A percentile compares a stretch with the other conserved stretches of the same genome.
Conservation (phyloP, 2,329 filamentous ascomycete genomes). For the Fusarium dimerum region DNA sequence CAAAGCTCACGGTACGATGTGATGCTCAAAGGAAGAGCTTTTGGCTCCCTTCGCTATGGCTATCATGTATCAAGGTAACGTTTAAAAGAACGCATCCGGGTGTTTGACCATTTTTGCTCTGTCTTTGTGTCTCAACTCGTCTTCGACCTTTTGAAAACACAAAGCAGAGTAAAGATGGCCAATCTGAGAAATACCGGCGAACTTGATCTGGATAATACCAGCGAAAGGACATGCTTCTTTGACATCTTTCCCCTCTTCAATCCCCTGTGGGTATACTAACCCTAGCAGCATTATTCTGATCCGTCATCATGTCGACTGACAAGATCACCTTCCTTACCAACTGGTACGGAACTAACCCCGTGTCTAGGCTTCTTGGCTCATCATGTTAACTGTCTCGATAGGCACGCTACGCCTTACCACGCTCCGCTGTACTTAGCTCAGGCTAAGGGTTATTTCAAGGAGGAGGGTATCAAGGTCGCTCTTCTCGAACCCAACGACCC, state of each 20-base stretch:
- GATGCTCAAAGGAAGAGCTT: constrained; percentile 20
- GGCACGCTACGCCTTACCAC: constrained; percentile 82
- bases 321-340: constrained; percentile 86
- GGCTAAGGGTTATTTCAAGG: constrained; percentile 72
- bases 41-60: constrained; percentile 30
- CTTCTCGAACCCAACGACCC: constrained; percentile 79
- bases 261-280: constrained; percentile 46
- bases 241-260: constrained; percentile 34
- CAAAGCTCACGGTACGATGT: constrained; percentile 28
- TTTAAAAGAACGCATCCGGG: constrained; percentile 48
- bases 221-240: constrained; percentile 85
- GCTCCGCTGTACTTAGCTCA: constrained; percentile 77
- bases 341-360: constrained; percentile 55
- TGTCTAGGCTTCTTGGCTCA: background rate
- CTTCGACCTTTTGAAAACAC: background rate
- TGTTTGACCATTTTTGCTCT: constrained; percentile 37
- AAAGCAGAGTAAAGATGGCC: constrained; percentile 30
- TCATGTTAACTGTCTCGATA: constrained; percentile 38
- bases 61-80: constrained; percentile 46
- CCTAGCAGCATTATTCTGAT: constrained; percentile 45
- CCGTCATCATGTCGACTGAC: constrained; percentile 71
- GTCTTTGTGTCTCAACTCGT: constrained; percentile 2
- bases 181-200: constrained; percentile 78
- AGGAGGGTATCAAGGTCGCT: constrained; percentile 76
- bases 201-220: constrained; percentile 89